These are phyloP conservation scores for Neolentinus lepideus DNA, from an alignment of 1,284 basidiomycete genomes.

Conservation along the genomic window DNA sequence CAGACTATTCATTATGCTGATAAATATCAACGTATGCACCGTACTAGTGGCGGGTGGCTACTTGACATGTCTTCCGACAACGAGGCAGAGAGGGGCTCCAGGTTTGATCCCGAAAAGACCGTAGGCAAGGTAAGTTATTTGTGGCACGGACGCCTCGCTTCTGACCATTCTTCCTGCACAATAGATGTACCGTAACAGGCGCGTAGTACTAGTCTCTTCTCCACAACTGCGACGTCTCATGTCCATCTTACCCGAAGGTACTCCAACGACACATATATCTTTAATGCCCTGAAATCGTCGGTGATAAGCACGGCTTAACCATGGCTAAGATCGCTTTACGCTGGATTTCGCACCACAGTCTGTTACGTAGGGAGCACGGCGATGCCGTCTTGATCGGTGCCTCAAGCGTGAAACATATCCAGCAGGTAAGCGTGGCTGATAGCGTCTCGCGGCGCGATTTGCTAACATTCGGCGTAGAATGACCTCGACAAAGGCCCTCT, in stretches of 20 bases:
- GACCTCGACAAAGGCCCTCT: conserved; percentile 41
- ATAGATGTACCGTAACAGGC: background rate
- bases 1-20: background rate
- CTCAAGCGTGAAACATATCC: conserved; percentile 32
- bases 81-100: conserved; percentile 29
- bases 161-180: background rate
- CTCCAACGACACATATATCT: conserved; percentile 33
- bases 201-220: background rate
- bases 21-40: conserved; percentile 2
- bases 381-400: conserved; percentile 38
- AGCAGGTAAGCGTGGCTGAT: conserved; percentile 19
- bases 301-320: conserved; percentile 27
- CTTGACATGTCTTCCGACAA: conserved; percentile 29
- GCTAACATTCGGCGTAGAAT: conserved; percentile 20
- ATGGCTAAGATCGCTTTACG: conserved; percentile 34
- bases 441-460: background rate
- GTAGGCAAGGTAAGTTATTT: conserved; percentile 24
- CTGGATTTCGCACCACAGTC: conserved; percentile 38
- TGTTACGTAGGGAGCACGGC: conserved; percentile 29
- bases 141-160: background rate
- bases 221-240: background rate
- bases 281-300: conserved; percentile 28
- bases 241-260: conserved; percentile 13
- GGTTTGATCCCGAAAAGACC: conserved; percentile 30
- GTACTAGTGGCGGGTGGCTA: conserved; percentile 38